Base-by-base conservation (phyloP, 345 rosid genomes). In the Eucalyptus cladocalyx region DNA sequence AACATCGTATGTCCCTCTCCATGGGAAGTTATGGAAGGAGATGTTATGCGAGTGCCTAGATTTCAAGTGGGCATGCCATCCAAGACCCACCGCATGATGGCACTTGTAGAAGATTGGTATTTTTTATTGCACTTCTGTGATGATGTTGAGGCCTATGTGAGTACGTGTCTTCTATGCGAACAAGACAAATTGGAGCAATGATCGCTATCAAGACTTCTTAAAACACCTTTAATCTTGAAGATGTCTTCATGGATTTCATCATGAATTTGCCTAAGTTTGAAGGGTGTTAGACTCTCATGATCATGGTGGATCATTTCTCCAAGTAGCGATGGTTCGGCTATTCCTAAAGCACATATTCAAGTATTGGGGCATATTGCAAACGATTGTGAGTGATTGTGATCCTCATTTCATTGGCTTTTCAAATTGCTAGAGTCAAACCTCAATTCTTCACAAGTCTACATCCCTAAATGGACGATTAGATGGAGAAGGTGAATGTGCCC, bases 321-420 rank as follows among this genome's bases (percentile, higher is more conserved):
- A 62, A 86, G 37, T 24, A 56, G 28, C 14, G 2, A 48, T 4
- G 0, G 23, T 58, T 11, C 1, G 4, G 43, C 45, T 87, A 89
- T 26, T 90, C 60, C n/a, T 88, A n/a, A 80, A 72, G 67, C 42
- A 90, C 45, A 30, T 90, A 6, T 34, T 89, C 2, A 89, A 89
- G n/a, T 80, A 87, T 56, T 24, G 28, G 51, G 72, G 65, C 2
- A 4, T 87, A 13, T 80, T 21, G 9, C 34, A 9, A 8, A 49
- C 4, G 5, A 87, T 89, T 4, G 10, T 88, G 5, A 89, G 50
- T 9, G 48, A 90, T 19, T 0, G n/a, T 3, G 76, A 80, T 23
- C 4, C 14, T 2, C 2, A 7, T 0, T 90, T 90, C 56, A 90
- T 42, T 0, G 62, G 6, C 34, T 72, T 14, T 88, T 88, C 37